These are phyloP conservation scores for Aspergillus proliferans DNA, from an alignment of 2,329 filamentous ascomycete genomes.

Conservation along the genomic window DNA sequence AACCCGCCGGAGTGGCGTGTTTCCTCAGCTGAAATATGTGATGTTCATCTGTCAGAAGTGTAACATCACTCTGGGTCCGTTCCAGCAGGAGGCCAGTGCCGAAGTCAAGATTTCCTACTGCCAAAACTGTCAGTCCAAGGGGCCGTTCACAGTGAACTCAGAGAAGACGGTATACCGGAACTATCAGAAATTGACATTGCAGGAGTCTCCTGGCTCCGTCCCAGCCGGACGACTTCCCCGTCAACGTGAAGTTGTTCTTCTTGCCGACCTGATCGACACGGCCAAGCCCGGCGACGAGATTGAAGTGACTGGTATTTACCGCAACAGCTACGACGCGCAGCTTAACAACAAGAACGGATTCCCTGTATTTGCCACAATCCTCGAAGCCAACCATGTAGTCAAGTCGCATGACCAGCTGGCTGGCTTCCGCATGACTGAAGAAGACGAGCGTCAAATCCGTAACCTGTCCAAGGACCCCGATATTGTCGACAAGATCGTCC, in stretches of 20 bases:
- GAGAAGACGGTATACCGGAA: constrained; percentile 98
- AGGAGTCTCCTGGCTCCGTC: constrained; percentile 94
- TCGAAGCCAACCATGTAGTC: constrained; percentile 95
- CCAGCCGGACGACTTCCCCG: constrained; percentile 90
- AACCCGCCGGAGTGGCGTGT: constrained; percentile 87
- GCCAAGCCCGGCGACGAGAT: constrained; percentile 98
- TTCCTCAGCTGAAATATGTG: constrained; percentile 96
- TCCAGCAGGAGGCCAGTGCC: constrained; percentile 93
- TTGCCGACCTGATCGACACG: constrained; percentile 94
- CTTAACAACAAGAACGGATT: constrained; percentile 98
- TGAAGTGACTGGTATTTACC: constrained; percentile 92
- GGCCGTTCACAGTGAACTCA: constrained; percentile 90
- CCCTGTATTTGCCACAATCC: constrained; percentile 93
- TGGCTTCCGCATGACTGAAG: constrained; percentile 89
- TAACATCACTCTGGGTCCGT: constrained; percentile 82
- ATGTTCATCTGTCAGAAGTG: constrained; percentile 97
- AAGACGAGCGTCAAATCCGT: constrained; percentile 88
- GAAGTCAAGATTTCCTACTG: constrained; percentile 97
- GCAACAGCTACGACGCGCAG: constrained; percentile 96
- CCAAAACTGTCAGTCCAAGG: constrained; percentile 90
- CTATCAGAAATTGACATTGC: constrained; percentile 94
- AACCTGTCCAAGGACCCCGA: constrained; percentile 80
- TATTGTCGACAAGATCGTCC: constrained; percentile 86
- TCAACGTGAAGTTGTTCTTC: constrained; percentile 85
- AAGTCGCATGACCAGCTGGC: constrained; percentile 97